Conservation (phyloP, 805 yeast species). For the Metschnikowia chrysomelidarum region DNA sequence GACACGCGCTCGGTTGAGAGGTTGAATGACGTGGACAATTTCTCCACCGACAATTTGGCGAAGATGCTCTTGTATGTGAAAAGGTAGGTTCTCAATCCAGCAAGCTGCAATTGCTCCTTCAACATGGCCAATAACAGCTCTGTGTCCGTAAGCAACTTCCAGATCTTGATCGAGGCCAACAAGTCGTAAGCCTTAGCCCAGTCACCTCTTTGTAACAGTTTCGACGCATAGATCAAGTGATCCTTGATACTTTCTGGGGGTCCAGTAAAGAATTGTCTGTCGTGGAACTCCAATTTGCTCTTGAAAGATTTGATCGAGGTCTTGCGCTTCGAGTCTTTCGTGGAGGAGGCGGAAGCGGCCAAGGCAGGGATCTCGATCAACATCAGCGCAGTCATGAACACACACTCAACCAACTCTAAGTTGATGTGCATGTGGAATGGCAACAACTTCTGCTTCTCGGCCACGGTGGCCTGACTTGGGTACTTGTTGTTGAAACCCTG, state of each 20-base stretch:
- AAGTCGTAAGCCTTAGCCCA: slow-evolving; percentile 78
- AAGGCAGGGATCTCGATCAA: slow-evolving; percentile 89
- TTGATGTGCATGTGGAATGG: slow-evolving; percentile 99
- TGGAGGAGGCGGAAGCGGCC: slow-evolving; percentile 55
- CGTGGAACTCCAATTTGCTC: slow-evolving; percentile 87
- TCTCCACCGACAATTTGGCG: slow-evolving; percentile 66
- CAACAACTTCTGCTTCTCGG: slow-evolving; percentile 76
- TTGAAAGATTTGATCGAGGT: slow-evolving; percentile 78
- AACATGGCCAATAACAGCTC: slow-evolving; percentile 70
- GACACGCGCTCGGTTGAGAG: slow-evolving; percentile 54
- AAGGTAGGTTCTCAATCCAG: slow-evolving; percentile 90
- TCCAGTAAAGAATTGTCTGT: slow-evolving; percentile 92
- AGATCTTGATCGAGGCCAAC: slow-evolving; percentile 74
- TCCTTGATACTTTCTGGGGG: slow-evolving; percentile 98
- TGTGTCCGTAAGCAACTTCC: slow-evolving; percentile 76
- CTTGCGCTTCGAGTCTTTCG: slow-evolving; percentile 59
- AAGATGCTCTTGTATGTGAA: slow-evolving; percentile 79
- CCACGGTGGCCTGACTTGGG: slow-evolving; percentile 51
- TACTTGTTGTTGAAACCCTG: slow-evolving; percentile 78
- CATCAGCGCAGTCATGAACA: slow-evolving; percentile 84
- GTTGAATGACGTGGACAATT: slow-evolving; percentile 66
- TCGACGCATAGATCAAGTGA: slow-evolving; percentile 88
- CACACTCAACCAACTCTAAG: slow-evolving; percentile 90
- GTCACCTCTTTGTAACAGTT: slow-evolving; percentile 82
- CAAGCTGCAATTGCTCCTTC: slow-evolving; percentile 75